A percentile compares a stretch with the other conserved stretches of the same genome.
Conservation (phyloP, 1,139 yeast species). For the Saccharomycopsis hybrid region DNA sequence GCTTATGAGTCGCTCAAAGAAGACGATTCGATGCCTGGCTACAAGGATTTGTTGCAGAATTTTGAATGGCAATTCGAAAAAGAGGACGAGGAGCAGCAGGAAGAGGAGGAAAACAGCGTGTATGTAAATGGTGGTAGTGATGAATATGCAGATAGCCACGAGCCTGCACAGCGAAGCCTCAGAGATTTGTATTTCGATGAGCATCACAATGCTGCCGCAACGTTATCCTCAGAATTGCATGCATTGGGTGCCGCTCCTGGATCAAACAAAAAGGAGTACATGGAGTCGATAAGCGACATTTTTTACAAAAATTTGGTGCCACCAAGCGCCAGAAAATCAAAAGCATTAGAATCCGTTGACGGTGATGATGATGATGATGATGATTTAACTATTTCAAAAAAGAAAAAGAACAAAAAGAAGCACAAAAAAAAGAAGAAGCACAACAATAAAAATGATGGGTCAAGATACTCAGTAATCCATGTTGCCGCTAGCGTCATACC, state of each 20-base stretch:
- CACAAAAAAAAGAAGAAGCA: conserved; percentile 35
- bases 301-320: conserved; percentile 37
- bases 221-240: conserved; percentile 28
- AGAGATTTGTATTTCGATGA: no score
- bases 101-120: no score
- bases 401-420: conserved; percentile 22
- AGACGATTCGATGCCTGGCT: conserved; percentile 23
- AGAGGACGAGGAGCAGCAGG: conserved; percentile 21
- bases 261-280: conserved; percentile 45
- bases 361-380: background rate
- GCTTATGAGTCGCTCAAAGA: conserved; percentile 46
- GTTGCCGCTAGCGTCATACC: conserved; percentile 77
- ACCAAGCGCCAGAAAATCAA: no score
- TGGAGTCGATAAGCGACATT: conserved; percentile 48
- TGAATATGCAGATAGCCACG: no score
- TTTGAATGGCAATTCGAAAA: conserved; percentile 21
- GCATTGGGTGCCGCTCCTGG: conserved; percentile 54
- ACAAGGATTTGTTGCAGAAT: conserved; percentile 20
- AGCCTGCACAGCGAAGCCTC: no score
- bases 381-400: background rate
- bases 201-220: no score
- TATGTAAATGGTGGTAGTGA: no score
- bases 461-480: conserved; percentile 60
- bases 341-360: conserved; percentile 17
- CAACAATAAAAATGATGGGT: conserved; percentile 35